phyloP scores from a whole-genome alignment of 768 basidiomycete species.

The Sarcodon aspratus region DNA sequence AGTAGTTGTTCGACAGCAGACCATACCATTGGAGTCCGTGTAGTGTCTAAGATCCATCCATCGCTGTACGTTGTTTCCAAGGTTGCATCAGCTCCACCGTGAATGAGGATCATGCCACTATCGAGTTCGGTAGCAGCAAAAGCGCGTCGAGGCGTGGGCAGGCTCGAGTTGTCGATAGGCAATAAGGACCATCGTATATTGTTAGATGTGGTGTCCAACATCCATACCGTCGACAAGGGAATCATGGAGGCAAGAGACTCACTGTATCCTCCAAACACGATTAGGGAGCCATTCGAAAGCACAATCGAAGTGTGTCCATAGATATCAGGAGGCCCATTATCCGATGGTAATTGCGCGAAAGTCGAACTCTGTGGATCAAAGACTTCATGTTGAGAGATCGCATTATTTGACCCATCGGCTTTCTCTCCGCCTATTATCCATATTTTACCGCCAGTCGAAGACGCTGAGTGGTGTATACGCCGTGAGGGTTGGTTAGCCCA shows the following conservation, averaged over 20 bases:
- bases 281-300: conserved; percentile 54
- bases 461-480: conserved; percentile 65
- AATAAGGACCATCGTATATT: conserved; percentile 38
- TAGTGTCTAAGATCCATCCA: conserved; percentile 63
- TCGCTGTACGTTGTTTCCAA: conserved; percentile 41
- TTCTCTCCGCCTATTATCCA: conserved; percentile 74
- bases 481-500: conserved; percentile 65
- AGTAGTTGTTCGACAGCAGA: conserved; percentile 34
- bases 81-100: conserved; percentile 61
- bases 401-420: conserved; percentile 64
- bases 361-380: conserved; percentile 39
- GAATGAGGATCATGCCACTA: conserved; percentile 52
- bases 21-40: conserved; percentile 50
- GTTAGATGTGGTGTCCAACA: conserved; percentile 43
- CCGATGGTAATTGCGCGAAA: conserved; percentile 45
- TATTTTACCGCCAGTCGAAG: conserved; percentile 37
- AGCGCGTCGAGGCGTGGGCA: conserved; percentile 50
- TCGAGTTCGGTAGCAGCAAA: conserved; percentile 45
- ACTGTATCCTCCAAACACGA: conserved; percentile 68
- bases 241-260: conserved; percentile 34
- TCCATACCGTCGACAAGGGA: conserved; percentile 50
- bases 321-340: conserved; percentile 52
- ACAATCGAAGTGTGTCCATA: conserved; percentile 65
- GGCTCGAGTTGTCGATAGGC: conserved; percentile 21
- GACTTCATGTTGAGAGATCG: conserved; percentile 51